Conservation (phyloP, 2,329 filamentous ascomycete species). For the Arthrobotrys pseudoclavata region DNA sequence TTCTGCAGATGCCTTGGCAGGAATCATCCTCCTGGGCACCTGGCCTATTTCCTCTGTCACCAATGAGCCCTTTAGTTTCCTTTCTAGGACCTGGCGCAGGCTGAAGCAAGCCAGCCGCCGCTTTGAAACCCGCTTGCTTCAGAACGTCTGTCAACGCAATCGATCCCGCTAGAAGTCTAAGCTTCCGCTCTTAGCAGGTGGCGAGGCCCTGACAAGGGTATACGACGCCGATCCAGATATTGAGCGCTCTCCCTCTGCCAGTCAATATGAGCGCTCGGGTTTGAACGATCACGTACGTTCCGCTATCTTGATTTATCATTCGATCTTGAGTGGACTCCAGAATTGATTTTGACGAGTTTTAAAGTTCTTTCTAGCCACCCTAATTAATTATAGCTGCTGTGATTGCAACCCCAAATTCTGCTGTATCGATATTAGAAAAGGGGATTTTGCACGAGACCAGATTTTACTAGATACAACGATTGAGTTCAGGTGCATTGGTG, state of each 20-base stretch:
- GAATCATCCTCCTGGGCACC: slow-evolving; percentile 45
- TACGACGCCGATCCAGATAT: slow-evolving; percentile 25
- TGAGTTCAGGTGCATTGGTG: not conserved
- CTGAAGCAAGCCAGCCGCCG: slow-evolving; percentile 17
- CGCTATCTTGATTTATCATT: not conserved
- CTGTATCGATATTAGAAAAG: not conserved
- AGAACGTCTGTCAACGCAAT: slow-evolving; percentile 44
- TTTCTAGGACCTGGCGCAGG: slow-evolving; percentile 23
- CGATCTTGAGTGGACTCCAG: not conserved
- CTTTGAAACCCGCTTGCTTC: slow-evolving; percentile 50
- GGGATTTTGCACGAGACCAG: too few relatives aligned
- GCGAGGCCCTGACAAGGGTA: slow-evolving; percentile 28
- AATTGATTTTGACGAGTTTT: not conserved
- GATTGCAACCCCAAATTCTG: not conserved
- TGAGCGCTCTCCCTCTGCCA: not conserved
- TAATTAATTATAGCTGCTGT: not conserved
- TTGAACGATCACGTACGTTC: not conserved
- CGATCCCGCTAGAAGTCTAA: slow-evolving; percentile 16
- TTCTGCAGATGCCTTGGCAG: slow-evolving; percentile 45
- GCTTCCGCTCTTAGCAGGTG: slow-evolving; percentile 56
- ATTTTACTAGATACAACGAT: not conserved
- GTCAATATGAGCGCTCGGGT: not conserved
- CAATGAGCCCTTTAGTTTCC: slow-evolving; percentile 50
- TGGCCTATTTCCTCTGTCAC: slow-evolving; percentile 28
- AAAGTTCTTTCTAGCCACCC: not conserved